Evolutionary conservation across 257 asterid genomes (phyloP), one percentile per base, ranked within the genome.

Genomic region (Scutellaria barbata): DNA sequence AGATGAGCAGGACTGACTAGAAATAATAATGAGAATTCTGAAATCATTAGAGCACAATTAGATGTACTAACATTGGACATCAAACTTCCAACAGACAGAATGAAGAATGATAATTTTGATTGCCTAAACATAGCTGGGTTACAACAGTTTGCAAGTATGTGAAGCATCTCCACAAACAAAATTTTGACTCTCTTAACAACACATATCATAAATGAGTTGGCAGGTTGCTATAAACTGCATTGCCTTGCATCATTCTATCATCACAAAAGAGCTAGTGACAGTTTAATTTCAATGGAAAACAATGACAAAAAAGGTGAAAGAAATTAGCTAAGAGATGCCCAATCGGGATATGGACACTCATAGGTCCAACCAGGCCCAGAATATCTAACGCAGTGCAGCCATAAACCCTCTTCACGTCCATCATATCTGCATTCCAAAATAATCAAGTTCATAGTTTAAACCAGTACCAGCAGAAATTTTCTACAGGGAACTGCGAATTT

Each of bases 331-430:
- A 87, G 81, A 42, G 78, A 71, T 39, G 93, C 89, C 99, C 99
- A 92, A 12, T 79, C 81, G 10, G 97, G 98, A 80, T 77, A 81
- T 13, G 97, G 96, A 70, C 99, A 92, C 85, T 92, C 86, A 4
- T 82, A 82, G 13, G 74, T 76, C 99, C 98, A 95, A 76, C 60
- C 86, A 30, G 95, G 90, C 54, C 96, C 99, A 5, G 95, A 82
- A 74, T 95, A 95, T 84, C 78, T 79, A 61, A 88, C 82, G 72
- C 84, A 95, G 67, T 95, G 98, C 78, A 95, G 85, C 96, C 96
- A 95, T 50, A 95, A 79, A 61, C 98, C 98, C 71, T 81, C 90
- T 82, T 95, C 97, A 43, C 66, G 68, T 51, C 85, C 90, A 71
- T 84, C 90, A 47, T 95, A 95, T 76, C 99, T 94, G 96, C 81